phyloP scores from a whole-genome alignment of 352 stramenopile species.

The Phytopythium litorale region DNA sequence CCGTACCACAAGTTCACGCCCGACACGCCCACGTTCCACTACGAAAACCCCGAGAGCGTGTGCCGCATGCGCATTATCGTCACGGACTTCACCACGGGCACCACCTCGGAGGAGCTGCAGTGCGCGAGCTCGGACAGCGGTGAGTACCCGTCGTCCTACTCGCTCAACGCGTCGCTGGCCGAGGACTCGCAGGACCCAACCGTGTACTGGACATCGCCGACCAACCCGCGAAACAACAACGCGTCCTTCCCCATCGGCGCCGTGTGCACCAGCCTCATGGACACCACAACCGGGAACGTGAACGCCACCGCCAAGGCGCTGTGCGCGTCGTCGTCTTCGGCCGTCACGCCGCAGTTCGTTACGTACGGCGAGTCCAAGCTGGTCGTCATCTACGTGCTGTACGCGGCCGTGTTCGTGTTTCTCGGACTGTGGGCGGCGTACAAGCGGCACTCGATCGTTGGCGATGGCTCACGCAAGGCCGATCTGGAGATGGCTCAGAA shows the following conservation, averaged over 20 bases:
- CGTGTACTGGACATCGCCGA: conserved; percentile 38
- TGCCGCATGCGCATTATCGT: conserved; percentile 22
- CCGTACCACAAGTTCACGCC: conserved; percentile 26
- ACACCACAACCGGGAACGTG: conserved; percentile 7
- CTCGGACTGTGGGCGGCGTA: conserved; percentile 8
- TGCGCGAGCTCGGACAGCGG: conserved; percentile 14
- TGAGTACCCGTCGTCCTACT: neutral
- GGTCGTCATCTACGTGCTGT: conserved; percentile 10
- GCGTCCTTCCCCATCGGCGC: conserved; percentile 30
- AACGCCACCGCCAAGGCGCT: conserved; percentile 9
- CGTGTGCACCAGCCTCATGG: conserved; percentile 18
- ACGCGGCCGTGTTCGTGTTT: conserved; percentile 9
- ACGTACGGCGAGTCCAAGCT: conserved; percentile 9
- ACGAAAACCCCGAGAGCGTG: conserved; percentile 18
- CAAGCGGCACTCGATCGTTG: neutral
- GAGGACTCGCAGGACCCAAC: conserved; percentile 22
- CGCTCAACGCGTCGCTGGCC: conserved; percentile 18
- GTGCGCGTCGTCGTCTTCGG: conserved; percentile 1
- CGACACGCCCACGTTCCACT: conserved; percentile 24
- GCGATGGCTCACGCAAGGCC: neutral
- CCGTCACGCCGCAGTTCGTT: conserved; percentile 9
- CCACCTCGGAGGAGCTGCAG: conserved; percentile 21
- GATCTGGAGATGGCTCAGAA: conserved; percentile 11
- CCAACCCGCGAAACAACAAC: conserved; percentile 33
- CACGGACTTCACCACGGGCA: conserved; percentile 13